Conservation (phyloP, 73 alveolate genomes). For the Effrenium voratum region DNA sequence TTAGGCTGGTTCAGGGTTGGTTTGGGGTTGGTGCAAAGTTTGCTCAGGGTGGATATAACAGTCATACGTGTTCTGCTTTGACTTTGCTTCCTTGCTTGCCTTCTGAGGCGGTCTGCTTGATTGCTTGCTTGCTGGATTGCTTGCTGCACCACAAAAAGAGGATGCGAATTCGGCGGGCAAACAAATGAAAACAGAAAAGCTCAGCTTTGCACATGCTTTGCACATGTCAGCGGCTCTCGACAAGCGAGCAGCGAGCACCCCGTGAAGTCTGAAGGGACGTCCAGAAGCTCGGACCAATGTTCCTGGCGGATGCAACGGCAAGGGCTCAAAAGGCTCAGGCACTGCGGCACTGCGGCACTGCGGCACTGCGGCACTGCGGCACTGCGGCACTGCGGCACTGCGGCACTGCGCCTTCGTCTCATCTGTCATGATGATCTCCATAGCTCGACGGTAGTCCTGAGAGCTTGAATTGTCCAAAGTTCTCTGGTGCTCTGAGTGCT, state of each 20-base stretch:
- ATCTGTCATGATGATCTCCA: slow-evolving; percentile 69
- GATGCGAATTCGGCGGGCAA: too few species aligned
- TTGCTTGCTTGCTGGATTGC: too few species aligned
- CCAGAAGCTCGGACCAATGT: slow-evolving; percentile 88
- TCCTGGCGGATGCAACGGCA: not conserved
- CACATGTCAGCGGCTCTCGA: not conserved
- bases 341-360: too few species aligned
- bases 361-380: not conserved
- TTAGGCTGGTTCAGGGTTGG: too few species aligned
- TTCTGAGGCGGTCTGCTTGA: too few species aligned
- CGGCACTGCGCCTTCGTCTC: slow-evolving; percentile 28
- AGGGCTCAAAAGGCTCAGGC: not conserved
- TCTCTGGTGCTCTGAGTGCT: not conserved
- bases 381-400: not conserved
- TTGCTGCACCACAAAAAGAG: too few species aligned
- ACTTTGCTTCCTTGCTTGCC: too few species aligned
- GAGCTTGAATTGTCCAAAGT: not conserved
- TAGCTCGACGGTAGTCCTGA: slow-evolving; percentile 71
- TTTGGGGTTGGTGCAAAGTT: too few species aligned
- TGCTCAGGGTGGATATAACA: too few species aligned
- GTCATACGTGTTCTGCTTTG: too few species aligned
- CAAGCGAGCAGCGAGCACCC: too few species aligned
- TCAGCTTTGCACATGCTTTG: not conserved
- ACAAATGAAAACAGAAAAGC: too few species aligned
- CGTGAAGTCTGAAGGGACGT: slow-evolving; percentile 65